Percentiles rank a stretch among this genome's conserved stretches.
Evolutionary conservation across 306 rosid species (phyloP).

Genomic region (Lagenaria siceraria): DNA sequence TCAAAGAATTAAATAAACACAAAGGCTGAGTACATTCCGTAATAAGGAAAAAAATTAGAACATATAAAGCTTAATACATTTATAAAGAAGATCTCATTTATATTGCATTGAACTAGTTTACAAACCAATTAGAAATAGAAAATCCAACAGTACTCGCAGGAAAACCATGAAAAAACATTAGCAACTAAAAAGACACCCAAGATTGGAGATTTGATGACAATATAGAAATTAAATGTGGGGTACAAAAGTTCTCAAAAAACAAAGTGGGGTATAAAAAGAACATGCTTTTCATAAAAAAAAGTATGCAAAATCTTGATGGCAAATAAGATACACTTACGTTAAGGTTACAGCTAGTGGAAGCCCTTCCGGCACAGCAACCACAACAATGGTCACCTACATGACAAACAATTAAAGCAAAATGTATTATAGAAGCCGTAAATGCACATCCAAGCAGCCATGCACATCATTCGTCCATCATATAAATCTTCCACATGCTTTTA

Average conservation of each 20-base stretch:
- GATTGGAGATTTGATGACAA: background rate
- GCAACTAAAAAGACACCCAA: background rate
- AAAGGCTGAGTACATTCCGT: background rate
- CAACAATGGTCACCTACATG: slow-evolving; percentile 78
- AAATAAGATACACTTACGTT: slow-evolving; percentile 44
- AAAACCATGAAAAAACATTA: background rate
- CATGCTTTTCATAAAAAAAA: background rate
- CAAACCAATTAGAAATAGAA: background rate
- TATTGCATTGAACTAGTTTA: background rate
- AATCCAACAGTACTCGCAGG: background rate
- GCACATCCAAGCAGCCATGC: background rate
- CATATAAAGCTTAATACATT: background rate
- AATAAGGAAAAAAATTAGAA: background rate
- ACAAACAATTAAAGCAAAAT: background rate
- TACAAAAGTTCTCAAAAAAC: too few relatives aligned
- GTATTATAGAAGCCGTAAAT: background rate
- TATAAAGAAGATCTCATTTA: background rate
- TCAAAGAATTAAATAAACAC: background rate
- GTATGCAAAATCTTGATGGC: background rate
- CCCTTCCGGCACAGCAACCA: slow-evolving; percentile 97
- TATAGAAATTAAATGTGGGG: background rate
- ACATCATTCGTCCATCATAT: background rate
- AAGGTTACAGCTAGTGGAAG: slow-evolving; percentile 90
- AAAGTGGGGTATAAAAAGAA: too few relatives aligned
- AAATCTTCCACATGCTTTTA: background rate